Base-by-base conservation (phyloP, 176 grass and related monocot genomes). In the Elaeis guineensis region DNA sequence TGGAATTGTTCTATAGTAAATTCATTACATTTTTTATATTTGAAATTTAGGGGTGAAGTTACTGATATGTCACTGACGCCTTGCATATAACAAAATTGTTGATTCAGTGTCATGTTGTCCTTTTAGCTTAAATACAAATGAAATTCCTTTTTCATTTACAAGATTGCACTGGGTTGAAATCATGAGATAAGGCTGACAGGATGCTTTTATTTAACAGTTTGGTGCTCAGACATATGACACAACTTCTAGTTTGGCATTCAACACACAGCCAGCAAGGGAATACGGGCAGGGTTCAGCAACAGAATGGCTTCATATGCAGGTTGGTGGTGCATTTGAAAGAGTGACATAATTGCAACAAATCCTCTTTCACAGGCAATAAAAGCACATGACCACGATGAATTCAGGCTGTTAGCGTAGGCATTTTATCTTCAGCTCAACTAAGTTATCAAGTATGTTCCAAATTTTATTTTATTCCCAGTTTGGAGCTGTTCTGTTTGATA, bases 281-380 rank as follows among this genome's bases (percentile, higher is more conserved):
- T 71, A 51, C 16, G 69, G 57, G n/a, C 48, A 71, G 48, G 56
- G 35, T 61, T 32, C 57, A 23, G 69, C 19, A 23, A 60, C 57
- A 20, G 54, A 51, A 28, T 71, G 69, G 57, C 69, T 71, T 61
- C 69, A 71, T 59, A 71, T 71, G 69, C 69, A 61, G 57, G 57
- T 71, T 8, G 57, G 69, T 17, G 49, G 69, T 29, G 57, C 35
- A n/a, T 58, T 71, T 19, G 57, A 61, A 60, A 61, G 57, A 51
- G 69, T 61, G 49, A 61, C 56, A 52, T 60, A 50, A 59, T 60
- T 51, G 44, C 16, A 51, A 28, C 35, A 51, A 52, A 21, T 9
- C 16, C 19, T 28, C 63, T 26, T 5, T 20, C 48, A 52, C 25
- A 17, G 21, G 49, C 16, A 53, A 65, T 65, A 50, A 63, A 21